These are phyloP conservation scores for Pythium brachiatum DNA, from an alignment of 352 stramenopile genomes.

Conservation along the genomic window DNA sequence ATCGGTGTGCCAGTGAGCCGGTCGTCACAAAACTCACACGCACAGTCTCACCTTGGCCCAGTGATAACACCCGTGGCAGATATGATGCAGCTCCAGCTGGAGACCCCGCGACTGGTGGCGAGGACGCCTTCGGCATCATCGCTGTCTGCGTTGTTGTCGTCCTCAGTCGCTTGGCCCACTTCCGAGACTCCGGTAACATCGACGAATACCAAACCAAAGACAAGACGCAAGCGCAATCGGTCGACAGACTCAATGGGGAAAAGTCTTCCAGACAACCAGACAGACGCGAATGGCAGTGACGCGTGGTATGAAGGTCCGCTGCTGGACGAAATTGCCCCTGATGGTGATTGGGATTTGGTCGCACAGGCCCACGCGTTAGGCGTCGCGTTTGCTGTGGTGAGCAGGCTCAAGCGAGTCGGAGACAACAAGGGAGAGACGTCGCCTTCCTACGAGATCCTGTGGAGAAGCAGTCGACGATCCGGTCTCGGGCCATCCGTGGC, in stretches of 20 bases:
- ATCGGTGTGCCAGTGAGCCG: slow-evolving; percentile 9
- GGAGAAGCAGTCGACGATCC: not conserved
- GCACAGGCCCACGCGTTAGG: slow-evolving; percentile 18
- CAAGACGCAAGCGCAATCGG: slow-evolving; percentile 67
- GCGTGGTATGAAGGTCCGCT: slow-evolving; percentile 38
- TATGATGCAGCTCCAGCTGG: slow-evolving; percentile 73
- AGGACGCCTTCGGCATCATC: slow-evolving; percentile 30
- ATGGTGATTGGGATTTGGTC: slow-evolving; percentile 26
- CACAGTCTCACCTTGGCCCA: slow-evolving; percentile 29
- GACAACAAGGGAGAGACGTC: not conserved
- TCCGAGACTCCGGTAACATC: not conserved
- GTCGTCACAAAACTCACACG: too few relatives aligned
- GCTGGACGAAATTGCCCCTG: slow-evolving; percentile 44
- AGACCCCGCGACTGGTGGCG: slow-evolving; percentile 34
- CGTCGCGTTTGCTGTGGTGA: slow-evolving; percentile 2
- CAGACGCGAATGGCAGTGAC: slow-evolving; percentile 22
- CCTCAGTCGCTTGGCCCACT: slow-evolving; percentile 1
- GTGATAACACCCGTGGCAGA: slow-evolving; percentile 64
- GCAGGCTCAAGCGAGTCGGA: not conserved
- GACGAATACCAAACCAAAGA: not conserved
- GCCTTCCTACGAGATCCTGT: slow-evolving; percentile 2
- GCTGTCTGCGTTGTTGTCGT: slow-evolving; percentile 7
- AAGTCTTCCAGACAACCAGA: slow-evolving; percentile 34
- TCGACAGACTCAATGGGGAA: slow-evolving; percentile 42
- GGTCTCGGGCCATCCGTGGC: not conserved